Base-by-base conservation (phyloP, 345 rosid species). In the Rhodamnia rubescens region DNA sequence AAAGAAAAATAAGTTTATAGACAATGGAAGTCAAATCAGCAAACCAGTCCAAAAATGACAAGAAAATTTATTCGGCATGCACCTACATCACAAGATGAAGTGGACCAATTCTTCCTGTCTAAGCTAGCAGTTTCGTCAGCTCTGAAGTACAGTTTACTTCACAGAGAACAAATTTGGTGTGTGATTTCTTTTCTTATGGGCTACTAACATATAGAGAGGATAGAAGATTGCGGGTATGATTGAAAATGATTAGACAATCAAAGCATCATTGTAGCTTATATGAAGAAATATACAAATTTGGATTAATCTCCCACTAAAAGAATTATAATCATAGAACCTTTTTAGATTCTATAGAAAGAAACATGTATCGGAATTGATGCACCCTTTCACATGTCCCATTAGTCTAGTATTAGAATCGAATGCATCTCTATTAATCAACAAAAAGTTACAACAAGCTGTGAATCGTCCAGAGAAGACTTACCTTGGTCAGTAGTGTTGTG, bases 401-500 rank as follows among this genome's bases (percentile, higher is more conserved):
- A 69, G 8, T 69, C 40, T 69, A 18, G 21, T 29, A 84, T 18
- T 18, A 44, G 82, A 58, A 84, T 29, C 1, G 40, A 18, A 74
- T 6, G 52, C 84, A 53, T 57, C 40, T 8, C n/a, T 53, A 51
- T 53, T 22, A 36, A 44, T 59, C 18, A 22, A 15, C 40, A 82
- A 47, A 52, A 74, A 74, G 82, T 51, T 22, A 29, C 75, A 42
- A 78, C 7, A 64, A 26, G 22, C 16, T 26, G 10, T n/a, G 42
- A 69, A 36, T 12, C 47, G 20, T 69, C 47, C 24, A 69, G 59
- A 64, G 26, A 57, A 83, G n/a, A 81, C 75, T 91, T 85, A 97
- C 99, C 99, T 93, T 97, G 99, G 89, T 97, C 98, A 44, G 98
- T 97, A 64, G 98, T 94, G 85, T 89, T 97, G 85, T 96, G 99